A percentile compares a stretch with the other conserved stretches of the same genome.
phyloP scores from a whole-genome alignment of 345 rosid species.

The Cardamine resedifolia region DNA sequence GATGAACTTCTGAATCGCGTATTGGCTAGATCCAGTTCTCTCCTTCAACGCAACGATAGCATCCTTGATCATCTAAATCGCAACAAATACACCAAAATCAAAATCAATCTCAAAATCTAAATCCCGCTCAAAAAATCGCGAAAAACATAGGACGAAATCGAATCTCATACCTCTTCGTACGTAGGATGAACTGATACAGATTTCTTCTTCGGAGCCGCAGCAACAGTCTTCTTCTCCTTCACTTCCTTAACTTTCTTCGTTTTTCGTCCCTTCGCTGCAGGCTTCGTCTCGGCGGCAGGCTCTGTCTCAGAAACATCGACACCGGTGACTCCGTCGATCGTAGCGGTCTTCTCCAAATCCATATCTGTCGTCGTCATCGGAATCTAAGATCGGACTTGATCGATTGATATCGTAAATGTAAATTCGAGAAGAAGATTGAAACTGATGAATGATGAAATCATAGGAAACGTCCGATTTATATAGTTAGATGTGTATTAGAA shows the following conservation, averaged over 20 bases:
- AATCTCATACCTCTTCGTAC: slow-evolving; percentile 60
- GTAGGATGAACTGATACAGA: slow-evolving; percentile 61
- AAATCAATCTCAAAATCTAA: slow-evolving; percentile 15
- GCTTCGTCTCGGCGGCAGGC: slow-evolving; percentile 39
- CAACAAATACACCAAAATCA: background rate
- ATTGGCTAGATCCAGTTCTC: slow-evolving; percentile 85
- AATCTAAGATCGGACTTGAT: background rate
- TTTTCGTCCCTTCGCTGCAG: slow-evolving; percentile 40
- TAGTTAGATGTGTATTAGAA: slow-evolving; percentile 46
- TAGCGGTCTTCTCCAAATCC: background rate
- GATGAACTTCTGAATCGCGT: slow-evolving; percentile 75
- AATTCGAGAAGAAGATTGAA: background rate
- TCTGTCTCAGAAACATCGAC: slow-evolving; percentile 8
- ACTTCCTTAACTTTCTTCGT: slow-evolving; percentile 52
- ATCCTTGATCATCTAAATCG: slow-evolving; percentile 68
- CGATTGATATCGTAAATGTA: background rate
- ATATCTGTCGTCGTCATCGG: background rate
- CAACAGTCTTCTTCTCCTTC: slow-evolving; percentile 40
- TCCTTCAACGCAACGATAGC: slow-evolving; percentile 74
- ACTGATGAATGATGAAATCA: background rate
- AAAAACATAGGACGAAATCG: background rate
- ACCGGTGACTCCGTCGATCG: slow-evolving; percentile 37
- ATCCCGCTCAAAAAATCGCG: background rate
- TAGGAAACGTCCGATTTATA: slow-evolving; percentile 43
- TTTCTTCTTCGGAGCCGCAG: slow-evolving; percentile 48